Base-by-base conservation (phyloP, 148 eudicot genomes). In the Persicaria tinctoria region DNA sequence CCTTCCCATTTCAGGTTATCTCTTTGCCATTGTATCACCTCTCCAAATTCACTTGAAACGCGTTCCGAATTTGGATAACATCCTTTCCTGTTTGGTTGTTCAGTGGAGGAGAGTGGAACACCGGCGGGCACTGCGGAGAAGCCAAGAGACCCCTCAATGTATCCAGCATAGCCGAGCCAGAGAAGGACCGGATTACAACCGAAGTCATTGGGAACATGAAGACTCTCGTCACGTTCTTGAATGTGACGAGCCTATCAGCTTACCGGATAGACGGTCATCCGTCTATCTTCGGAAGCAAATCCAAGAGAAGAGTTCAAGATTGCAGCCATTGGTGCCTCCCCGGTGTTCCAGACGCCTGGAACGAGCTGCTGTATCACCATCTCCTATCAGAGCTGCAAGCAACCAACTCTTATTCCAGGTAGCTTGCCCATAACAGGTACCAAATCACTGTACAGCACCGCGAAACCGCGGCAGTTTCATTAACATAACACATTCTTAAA, bases 301-400 rank as follows among this genome's bases (percentile, higher is more conserved):
- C 79, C 84, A 1, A 83, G 70, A 2, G 75, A 79, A 71, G 93
- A 91, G 70, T 84, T 47, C 93, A 94, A 78, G 97, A 94, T 80
- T 94, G 98, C 84, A 94, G 98, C 73, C 98, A 94, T 71, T 94
- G 98, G 98, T 94, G 98, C 85, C 82, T 94, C 78, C 98, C 98
- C 0, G 98, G 98, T 48, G 90, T 94, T 64, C 98, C 97, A 0
- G 98, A 94, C 55, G 81, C 89, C 12, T 94, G 98, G 98, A 94
- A 94, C 45, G 90, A 91, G 83, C 78, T 94, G 79, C 83, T 91
- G 13, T 91, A 94, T 44, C 14, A 66, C 48, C 70, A 66, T 66
- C 46, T 66, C 47, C 70, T 66, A 44, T 66, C 47, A 14, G 70
- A 16, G 6, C 2, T 32, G 41, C 48, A 66, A 66, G 70, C 41